phyloP scores from a whole-genome alignment of 495 filamentous ascomycete genomes.

The Pyrenula aspistea region DNA sequence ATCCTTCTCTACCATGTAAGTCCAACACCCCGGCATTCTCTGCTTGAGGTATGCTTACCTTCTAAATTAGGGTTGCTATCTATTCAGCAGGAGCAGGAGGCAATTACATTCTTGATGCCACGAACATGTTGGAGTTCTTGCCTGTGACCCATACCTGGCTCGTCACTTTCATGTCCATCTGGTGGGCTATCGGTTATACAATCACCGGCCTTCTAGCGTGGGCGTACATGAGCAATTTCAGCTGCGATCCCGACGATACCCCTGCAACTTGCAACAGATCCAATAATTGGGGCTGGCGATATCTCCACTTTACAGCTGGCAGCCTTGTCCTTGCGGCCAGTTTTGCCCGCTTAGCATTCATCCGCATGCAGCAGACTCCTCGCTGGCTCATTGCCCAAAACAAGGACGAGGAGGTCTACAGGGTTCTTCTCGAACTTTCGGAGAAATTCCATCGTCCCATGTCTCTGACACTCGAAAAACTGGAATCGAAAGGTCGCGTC shows the following conservation, averaged over 20 bases:
- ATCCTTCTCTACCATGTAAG: constrained; percentile 18
- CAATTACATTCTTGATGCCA: constrained; percentile 25
- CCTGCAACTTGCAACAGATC: constrained; percentile 9
- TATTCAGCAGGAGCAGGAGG: constrained; percentile 23
- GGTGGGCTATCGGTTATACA: constrained; percentile 25
- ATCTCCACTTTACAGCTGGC: constrained; percentile 20
- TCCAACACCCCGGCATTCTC: constrained; percentile 1
- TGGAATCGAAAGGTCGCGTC: constrained; percentile 16
- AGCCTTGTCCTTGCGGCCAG: constrained; percentile 15
- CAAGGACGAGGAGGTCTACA: constrained; percentile 14
- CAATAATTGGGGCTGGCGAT: constrained; percentile 24
- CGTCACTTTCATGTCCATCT: constrained; percentile 23
- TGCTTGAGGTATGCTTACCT: neutral
- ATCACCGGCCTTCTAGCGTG: constrained; percentile 28
- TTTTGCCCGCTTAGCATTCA: constrained; percentile 10
- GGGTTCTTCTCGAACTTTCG: constrained; percentile 11
- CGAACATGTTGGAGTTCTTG: constrained; percentile 22
- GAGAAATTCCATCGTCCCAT: constrained; percentile 10
- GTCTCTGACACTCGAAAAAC: constrained; percentile 12
- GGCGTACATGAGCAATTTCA: constrained; percentile 27
- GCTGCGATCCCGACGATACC: constrained; percentile 15
- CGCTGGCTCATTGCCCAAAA: constrained; percentile 19
- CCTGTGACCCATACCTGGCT: constrained; percentile 20
- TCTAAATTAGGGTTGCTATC: constrained; percentile 17
- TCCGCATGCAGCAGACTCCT: constrained; percentile 19